Evolutionary conservation across 768 basidiomycete genomes (phyloP), one percentile per base, ranked within the genome.

Genomic region (Candolleomyces efflorescens): DNA sequence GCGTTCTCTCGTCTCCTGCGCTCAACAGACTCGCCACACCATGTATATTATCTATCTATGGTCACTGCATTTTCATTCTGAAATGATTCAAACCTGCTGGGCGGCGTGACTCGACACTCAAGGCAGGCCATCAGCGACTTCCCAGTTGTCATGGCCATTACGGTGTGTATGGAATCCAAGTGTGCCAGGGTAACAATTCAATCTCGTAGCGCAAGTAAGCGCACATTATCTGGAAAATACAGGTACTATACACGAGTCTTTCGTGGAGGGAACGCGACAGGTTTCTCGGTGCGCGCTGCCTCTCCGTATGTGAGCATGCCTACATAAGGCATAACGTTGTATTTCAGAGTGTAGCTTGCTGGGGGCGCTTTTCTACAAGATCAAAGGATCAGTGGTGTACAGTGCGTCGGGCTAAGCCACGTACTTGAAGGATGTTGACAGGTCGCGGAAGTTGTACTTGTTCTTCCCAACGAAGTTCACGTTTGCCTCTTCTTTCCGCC

Each of bases 251-350:
- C 68, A 64, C 77, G 76, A 20, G 67, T 62, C 63, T 75, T 75
- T 41, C 71, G 62, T 17, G 68, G 63, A 26, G 78, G 78, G 68
- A 81, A 79, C 20, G 66, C 68, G 45, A 76, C 64, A 23, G 73
- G 63, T 52, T 77, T 72, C 2, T 63, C 51, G 10, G 78, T 77
- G 62, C 70, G 74, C 43, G 73, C 78, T 24, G 85, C 91, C 68
- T 91, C 88, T 23, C 92, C 93, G 52, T 87, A 89, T 2, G 82
- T 86, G 49, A 94, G 78, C 45, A 85, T 63, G 18, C 94, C 94
- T 18, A 95, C 90, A 66, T 89, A 86, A 6, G 94, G 94, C 92
- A 95, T 94, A 32, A 93, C 67, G 66, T 94, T 93, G 73, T 94
- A 96, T 65, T 88, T 90, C 24, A 96, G 78, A 1, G 81, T 75